Base-by-base conservation (phyloP, 2,329 filamentous ascomycete species). In the Pseudogymnoascus sp. region DNA sequence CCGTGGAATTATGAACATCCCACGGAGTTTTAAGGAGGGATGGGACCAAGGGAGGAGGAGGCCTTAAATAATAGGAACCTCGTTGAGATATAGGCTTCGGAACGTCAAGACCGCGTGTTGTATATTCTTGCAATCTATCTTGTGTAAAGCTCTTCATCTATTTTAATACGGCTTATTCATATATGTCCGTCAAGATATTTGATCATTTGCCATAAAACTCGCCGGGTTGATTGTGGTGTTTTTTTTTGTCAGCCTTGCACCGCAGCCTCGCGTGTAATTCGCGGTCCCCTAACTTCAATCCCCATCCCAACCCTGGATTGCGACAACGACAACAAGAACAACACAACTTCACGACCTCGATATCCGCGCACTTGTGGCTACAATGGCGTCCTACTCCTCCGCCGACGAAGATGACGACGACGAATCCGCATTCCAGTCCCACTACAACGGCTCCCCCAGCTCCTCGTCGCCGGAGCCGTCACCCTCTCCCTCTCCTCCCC, bases 401-500 rank as follows among this genome's bases (percentile, higher is more conserved):
- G 22, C 18, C 3, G 57, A 58, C 57, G 57, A 58, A 22, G 57
- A 58, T 6, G 67, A 68, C 20, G 66, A 67, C 22, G 61, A 61
- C 30, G 69, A 69, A 43, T 65, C 62, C 9, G 59, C 66, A 3
- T 70, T 70, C 60, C 68, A 69, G 58, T 67, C 65, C 8, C 68
- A 69, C 39, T 68, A 65, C 63, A 64, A 64, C 39, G 61, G 62
- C 25, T 60, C 64, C 6, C 57, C n/a, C 15, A 53, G 28, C 30
- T 70, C 67, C 20, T 70, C 68, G n/a, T 69, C 68, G 4, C 64
- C 62, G 37, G 68, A 67, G 6, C 68, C 67, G 0, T 64, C 68
- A 8, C 70, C 69, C 0, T 68, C 69, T 7, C 69, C 70, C 12
- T 50, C 43, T 53, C 72, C 70, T 30, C 77, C 73, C 30, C 73